Conservation (phyloP, 495 filamentous ascomycete species). For the Elasticomyces elasticus region DNA sequence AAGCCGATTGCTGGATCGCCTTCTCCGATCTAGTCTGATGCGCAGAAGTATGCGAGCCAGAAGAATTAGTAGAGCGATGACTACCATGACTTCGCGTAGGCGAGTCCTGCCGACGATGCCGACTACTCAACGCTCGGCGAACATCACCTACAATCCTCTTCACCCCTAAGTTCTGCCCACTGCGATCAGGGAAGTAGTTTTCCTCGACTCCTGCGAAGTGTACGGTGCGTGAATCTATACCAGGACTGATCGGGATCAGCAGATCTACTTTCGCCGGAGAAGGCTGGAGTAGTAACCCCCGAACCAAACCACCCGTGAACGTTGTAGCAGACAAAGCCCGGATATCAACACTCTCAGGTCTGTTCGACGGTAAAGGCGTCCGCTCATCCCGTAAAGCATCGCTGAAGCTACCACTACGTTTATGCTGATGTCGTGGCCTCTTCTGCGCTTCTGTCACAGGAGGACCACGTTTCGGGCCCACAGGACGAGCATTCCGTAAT, state of each 20-base stretch:
- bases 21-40: neutral
- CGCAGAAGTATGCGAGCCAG: constrained; percentile 8
- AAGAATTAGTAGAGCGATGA: constrained; percentile 20
- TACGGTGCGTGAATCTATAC: neutral
- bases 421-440: constrained; percentile 45
- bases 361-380: constrained; percentile 45
- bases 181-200: constrained; percentile 10
- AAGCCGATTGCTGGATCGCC: neutral
- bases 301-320: constrained; percentile 72
- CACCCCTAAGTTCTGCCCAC: constrained; percentile 51
- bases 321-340: constrained; percentile 39
- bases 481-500: neutral
- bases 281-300: constrained; percentile 49
- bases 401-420: constrained; percentile 68
- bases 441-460: neutral
- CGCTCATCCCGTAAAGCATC: constrained; percentile 77
- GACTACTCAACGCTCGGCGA: constrained; percentile 73
- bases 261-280: constrained; percentile 71
- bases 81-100: constrained; percentile 12
- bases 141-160: constrained; percentile 81
- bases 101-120: constrained; percentile 23
- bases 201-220: neutral
- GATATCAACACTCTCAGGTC: constrained; percentile 31
- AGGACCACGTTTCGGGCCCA: constrained; percentile 8
- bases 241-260: constrained; percentile 52